phyloP scores from a whole-genome alignment of 441 rosid species.

The Bocquillonia castaneifolia region DNA sequence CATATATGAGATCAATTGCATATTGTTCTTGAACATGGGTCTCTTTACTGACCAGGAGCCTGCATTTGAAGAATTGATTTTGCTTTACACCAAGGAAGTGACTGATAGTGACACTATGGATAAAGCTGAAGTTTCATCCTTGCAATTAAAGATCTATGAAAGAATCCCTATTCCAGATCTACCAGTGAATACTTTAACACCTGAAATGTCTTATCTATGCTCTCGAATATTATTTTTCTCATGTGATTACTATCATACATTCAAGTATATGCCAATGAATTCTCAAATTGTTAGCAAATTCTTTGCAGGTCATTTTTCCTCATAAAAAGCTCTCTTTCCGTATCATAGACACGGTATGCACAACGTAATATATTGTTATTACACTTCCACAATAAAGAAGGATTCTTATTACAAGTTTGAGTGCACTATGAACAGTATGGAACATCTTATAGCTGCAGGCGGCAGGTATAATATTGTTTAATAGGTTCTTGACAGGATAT shows the following conservation, averaged over 20 bases:
- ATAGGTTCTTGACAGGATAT: conserved; percentile 21
- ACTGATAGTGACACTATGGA: conserved; percentile 37
- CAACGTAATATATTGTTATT: conserved; percentile 11
- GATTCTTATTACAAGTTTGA: neutral
- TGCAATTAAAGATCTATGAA: conserved; percentile 81
- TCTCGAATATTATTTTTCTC: conserved; percentile 22
- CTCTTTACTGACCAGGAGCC: conserved; percentile 63
- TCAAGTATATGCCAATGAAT: conserved; percentile 18
- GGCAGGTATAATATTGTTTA: neutral
- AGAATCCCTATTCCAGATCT: conserved; percentile 91
- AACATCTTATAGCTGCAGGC: conserved; percentile 12
- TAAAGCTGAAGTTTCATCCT: conserved; percentile 51
- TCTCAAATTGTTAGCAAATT: conserved; percentile 25
- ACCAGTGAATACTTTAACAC: conserved; percentile 53
- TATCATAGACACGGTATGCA: conserved; percentile 85
- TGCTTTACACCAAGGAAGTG: conserved; percentile 67
- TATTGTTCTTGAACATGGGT: conserved; percentile 22
- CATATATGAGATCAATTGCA: conserved; percentile 9
- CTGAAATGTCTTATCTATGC: conserved; percentile 31
- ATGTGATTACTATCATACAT: conserved; percentile 9
- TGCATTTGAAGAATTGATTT: conserved; percentile 80
- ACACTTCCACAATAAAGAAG: neutral
- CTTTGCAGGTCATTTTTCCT: conserved; percentile 80
- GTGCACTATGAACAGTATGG: neutral
- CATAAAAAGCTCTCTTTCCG: conserved; percentile 94